Conservation (phyloP, 768 basidiomycete species). For the Coprinopsis marcescibilis region DNA sequence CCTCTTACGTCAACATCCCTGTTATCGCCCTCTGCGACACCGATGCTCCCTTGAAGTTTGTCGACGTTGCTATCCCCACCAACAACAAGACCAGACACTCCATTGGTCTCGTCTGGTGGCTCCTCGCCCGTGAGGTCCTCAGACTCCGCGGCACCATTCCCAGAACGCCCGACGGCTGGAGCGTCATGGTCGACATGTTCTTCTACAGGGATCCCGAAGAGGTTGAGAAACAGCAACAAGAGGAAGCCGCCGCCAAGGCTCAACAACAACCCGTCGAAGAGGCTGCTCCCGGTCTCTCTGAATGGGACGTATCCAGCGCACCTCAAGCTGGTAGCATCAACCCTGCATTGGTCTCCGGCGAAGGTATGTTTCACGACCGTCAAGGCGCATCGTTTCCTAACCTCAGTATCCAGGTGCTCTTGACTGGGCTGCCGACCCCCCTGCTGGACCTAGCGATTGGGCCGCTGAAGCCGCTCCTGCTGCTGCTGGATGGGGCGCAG, state of each 20-base stretch:
- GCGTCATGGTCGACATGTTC: constrained; percentile 99
- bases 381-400: not conserved
- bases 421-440: constrained; percentile 77
- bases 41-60: constrained; percentile 94
- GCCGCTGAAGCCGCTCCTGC: constrained; percentile 68
- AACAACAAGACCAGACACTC: constrained; percentile 99
- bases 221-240: constrained; percentile 96
- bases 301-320: constrained; percentile 75
- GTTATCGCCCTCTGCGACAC: constrained; percentile 99
- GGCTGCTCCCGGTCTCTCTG: constrained; percentile 35
- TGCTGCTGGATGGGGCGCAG: constrained; percentile 39
- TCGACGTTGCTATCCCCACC: constrained; percentile 97
- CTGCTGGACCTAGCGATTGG: constrained; percentile 69
- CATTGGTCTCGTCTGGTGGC: constrained; percentile 96
- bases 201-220: constrained; percentile 99
- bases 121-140: constrained; percentile 96
- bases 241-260: constrained; percentile 84
- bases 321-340: constrained; percentile 69
- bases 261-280: constrained; percentile 50
- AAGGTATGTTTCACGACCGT: constrained; percentile 37
- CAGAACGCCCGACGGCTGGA: constrained; percentile 90
- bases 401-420: constrained; percentile 48
- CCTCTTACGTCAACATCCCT: constrained; percentile 99
- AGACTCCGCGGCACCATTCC: constrained; percentile 92
- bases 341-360: constrained; percentile 63